These are phyloP conservation scores for Heterobasidion parviporum DNA, from an alignment of 1,284 basidiomycete genomes.

Conservation along the genomic window DNA sequence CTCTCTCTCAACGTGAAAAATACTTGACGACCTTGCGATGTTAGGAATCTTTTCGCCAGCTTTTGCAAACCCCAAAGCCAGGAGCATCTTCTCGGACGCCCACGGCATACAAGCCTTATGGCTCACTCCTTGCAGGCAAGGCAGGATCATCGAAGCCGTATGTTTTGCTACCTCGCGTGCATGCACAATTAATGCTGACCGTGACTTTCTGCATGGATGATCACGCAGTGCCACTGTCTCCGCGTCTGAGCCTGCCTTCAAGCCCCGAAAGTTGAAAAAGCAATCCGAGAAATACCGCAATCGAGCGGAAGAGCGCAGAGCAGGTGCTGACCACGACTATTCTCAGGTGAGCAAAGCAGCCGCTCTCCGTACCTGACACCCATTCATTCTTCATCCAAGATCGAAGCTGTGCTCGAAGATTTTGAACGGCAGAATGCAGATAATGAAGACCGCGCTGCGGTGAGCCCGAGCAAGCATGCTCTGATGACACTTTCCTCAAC, in stretches of 20 bases:
- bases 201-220: background rate
- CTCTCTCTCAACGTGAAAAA: background rate
- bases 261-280: constrained; percentile 71
- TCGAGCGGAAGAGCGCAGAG: constrained; percentile 60
- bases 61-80: constrained; percentile 17
- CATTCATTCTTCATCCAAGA: constrained; percentile 12
- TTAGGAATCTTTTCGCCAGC: constrained; percentile 32
- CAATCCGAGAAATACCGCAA: constrained; percentile 50
- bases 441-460: constrained; percentile 47
- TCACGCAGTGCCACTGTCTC: constrained; percentile 17
- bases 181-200: constrained; percentile 6
- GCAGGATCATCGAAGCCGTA: constrained; percentile 15
- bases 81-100: constrained; percentile 2
- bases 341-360: constrained; percentile 33
- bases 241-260: constrained; percentile 44
- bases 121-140: constrained; percentile 13
- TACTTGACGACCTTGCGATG: background rate
- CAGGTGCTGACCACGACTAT: constrained; percentile 57
- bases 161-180: constrained; percentile 6
- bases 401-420: constrained; percentile 73
- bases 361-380: background rate
- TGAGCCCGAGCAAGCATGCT: constrained; percentile 15
- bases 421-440: constrained; percentile 61
- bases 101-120: constrained; percentile 7
- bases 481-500: background rate